Evolutionary conservation across 306 rosid species (phyloP).

Genomic region (Inga oerstediana): DNA sequence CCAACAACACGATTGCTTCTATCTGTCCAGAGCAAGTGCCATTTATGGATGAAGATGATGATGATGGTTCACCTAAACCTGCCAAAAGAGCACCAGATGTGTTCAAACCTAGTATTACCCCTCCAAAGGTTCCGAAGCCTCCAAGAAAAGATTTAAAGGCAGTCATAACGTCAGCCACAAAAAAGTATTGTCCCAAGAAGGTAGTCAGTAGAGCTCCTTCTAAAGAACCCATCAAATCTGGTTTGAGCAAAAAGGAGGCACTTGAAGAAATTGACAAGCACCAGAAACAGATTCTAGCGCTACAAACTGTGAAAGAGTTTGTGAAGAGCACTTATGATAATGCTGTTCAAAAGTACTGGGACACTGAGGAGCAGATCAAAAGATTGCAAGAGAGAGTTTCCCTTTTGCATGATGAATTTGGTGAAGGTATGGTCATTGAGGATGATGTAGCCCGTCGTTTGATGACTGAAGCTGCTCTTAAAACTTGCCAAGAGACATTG

Average conservation of each 20-base stretch:
- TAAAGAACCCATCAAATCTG: slow-evolving; percentile 56
- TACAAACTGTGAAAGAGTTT: slow-evolving; percentile 93
- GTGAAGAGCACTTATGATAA: slow-evolving; percentile 78
- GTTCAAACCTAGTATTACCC: slow-evolving; percentile 40
- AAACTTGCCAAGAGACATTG: slow-evolving; percentile 78
- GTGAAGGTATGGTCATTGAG: slow-evolving; percentile 78
- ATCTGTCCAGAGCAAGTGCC: slow-evolving; percentile 91
- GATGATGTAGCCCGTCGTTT: slow-evolving; percentile 83
- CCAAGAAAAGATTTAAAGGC: slow-evolving; percentile 63
- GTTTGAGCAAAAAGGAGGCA: slow-evolving; percentile 75
- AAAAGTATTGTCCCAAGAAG: slow-evolving; percentile 49
- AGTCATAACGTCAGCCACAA: slow-evolving; percentile 49
- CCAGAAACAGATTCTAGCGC: slow-evolving; percentile 78
- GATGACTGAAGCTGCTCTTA: slow-evolving; percentile 87
- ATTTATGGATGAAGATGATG: slow-evolving; percentile 87
- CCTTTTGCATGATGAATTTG: slow-evolving; percentile 80
- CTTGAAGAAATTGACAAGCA: slow-evolving; percentile 69
- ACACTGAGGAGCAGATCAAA: slow-evolving; percentile 71
- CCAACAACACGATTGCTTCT: slow-evolving; percentile 92
- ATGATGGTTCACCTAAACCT: slow-evolving; percentile 46
- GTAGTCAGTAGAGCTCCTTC: slow-evolving; percentile 16
- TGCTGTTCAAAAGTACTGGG: slow-evolving; percentile 66
- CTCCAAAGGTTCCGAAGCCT: slow-evolving; percentile 57
- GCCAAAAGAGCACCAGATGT: slow-evolving; percentile 48
- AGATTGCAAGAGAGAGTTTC: slow-evolving; percentile 70